Conservation (phyloP, 306 rosid genomes). For the Sicyos edulis region DNA sequence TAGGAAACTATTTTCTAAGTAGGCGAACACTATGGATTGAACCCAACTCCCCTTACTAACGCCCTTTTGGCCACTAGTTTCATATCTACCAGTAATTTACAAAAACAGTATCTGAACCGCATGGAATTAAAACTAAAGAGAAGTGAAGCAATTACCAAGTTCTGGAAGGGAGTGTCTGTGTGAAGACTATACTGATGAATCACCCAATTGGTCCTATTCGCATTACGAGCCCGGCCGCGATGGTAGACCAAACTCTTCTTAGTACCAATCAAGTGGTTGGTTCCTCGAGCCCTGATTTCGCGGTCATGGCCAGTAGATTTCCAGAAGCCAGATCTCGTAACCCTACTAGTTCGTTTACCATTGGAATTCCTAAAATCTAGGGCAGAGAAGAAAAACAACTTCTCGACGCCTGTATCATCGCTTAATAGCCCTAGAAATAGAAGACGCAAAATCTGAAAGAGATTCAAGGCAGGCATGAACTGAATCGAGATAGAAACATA, state of each 20-base stretch:
- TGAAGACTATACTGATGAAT: slow-evolving; percentile 53
- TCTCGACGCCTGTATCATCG: slow-evolving; percentile 32
- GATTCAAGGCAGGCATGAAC: neutral
- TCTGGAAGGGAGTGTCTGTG: neutral
- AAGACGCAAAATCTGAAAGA: neutral
- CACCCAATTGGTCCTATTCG: slow-evolving; percentile 41
- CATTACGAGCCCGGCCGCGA: slow-evolving; percentile 25
- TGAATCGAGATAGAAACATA: slow-evolving; percentile 17
- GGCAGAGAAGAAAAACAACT: slow-evolving; percentile 58
- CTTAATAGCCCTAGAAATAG: slow-evolving; percentile 25
- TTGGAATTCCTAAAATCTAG: slow-evolving; percentile 32
- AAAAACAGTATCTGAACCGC: too few species aligned
- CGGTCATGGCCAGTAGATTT: slow-evolving; percentile 51
- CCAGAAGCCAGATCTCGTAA: slow-evolving; percentile 58
- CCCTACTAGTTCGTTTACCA: slow-evolving; percentile 31
- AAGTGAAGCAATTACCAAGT: neutral
- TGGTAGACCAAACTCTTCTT: slow-evolving; percentile 62
- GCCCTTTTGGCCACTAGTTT: too few species aligned
- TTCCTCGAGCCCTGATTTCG: slow-evolving; percentile 23
- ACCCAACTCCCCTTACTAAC: too few species aligned
- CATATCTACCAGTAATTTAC: too few species aligned
- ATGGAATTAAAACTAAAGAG: too few species aligned
- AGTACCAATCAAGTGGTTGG: slow-evolving; percentile 34
- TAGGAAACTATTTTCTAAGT: too few species aligned
- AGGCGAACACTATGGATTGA: too few species aligned